Evolutionary conservation across 2,329 filamentous ascomycete genomes (phyloP).

Genomic region (Botrytis elliptica): DNA sequence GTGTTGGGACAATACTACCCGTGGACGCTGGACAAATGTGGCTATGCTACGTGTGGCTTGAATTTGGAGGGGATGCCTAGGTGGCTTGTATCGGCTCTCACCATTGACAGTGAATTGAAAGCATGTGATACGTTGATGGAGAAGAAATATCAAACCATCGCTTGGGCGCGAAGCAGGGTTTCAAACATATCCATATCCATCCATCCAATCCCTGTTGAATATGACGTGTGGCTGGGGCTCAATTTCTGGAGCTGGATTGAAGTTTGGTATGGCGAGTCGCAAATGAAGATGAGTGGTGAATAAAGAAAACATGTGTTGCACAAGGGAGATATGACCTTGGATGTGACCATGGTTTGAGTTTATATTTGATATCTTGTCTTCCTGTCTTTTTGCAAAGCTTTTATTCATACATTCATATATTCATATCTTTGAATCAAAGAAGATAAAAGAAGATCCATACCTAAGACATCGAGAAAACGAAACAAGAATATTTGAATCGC

Average conservation of each 20-base stretch:
- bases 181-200: not conserved
- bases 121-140: not conserved
- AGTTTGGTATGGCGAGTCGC: not conserved
- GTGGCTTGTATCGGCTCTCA: not conserved
- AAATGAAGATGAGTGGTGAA: not conserved
- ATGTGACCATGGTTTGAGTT: conserved; percentile 2
- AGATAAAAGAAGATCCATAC: not conserved
- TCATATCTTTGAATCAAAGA: not conserved
- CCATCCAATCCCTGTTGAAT: not conserved
- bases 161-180: not conserved
- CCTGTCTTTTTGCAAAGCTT: not conserved
- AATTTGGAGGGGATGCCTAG: not conserved
- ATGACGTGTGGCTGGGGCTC: conserved; percentile 18
- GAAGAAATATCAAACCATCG: not conserved
- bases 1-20: not conserved
- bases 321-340: not conserved
- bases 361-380: not conserved
- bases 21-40: not conserved
- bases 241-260: not conserved
- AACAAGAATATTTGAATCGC: conserved; percentile 16
- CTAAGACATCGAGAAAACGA: not conserved
- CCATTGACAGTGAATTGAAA: not conserved
- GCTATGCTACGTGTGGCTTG: not conserved
- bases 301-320: conserved; percentile 12
- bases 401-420: not conserved